phyloP scores from a whole-genome alignment of 2,329 filamentous ascomycete species.

The Colletotrichum theobromicola region DNA sequence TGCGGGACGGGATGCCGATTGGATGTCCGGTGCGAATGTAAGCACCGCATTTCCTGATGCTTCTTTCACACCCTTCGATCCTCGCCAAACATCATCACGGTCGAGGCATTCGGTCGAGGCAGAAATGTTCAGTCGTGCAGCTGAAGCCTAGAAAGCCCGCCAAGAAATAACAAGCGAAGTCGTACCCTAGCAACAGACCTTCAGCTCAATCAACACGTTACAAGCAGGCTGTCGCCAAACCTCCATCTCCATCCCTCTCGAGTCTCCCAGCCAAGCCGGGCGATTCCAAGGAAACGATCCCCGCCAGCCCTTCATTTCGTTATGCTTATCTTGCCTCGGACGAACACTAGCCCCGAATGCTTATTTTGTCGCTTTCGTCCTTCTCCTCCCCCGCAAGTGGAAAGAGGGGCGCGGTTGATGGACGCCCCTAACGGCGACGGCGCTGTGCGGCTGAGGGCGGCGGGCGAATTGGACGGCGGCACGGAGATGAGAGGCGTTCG shows the following conservation, averaged over 20 bases:
- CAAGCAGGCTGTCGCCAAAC: not conserved
- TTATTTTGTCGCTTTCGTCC: not conserved
- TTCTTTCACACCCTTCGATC: accelerated
- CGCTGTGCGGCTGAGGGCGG: not conserved
- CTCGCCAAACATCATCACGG: not conserved
- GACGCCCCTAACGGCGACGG: not conserved
- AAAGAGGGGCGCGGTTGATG: not conserved
- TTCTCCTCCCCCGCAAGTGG: not conserved
- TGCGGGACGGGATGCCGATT: not conserved
- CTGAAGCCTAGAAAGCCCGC: not conserved
- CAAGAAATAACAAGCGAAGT: not conserved
- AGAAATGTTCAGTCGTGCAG: not conserved
- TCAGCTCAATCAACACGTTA: not conserved
- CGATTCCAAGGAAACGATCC: not conserved
- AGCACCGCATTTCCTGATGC: not conserved
- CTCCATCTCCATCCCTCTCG: no score
- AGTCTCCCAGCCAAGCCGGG: not conserved
- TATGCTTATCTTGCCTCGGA: not conserved
- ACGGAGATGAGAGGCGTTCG: not conserved
- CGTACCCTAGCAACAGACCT: not conserved
- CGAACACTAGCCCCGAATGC: not conserved
- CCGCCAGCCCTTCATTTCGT: not conserved
- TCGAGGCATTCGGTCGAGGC: not conserved
- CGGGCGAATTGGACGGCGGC: not conserved
- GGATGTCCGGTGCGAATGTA: not conserved